These are phyloP conservation scores for Epichloe sylvatica DNA, from an alignment of 2,329 filamentous ascomycete genomes.

Conservation along the genomic window DNA sequence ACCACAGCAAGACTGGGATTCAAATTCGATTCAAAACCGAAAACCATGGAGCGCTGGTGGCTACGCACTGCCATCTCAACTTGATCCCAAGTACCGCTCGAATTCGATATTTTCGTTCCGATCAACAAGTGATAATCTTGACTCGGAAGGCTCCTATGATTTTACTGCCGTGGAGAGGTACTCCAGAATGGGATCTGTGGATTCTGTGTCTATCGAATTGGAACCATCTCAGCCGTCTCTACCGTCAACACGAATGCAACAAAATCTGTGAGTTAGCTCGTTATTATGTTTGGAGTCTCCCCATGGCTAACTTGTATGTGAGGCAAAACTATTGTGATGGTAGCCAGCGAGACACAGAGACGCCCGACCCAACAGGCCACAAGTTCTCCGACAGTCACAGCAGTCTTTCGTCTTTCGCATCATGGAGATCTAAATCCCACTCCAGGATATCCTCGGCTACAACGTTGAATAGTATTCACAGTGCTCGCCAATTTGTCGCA, in stretches of 20 bases:
- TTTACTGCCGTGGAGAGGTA: constrained; percentile 10
- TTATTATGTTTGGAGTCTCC: not conserved
- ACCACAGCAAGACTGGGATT: constrained; percentile 11
- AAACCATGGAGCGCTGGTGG: constrained; percentile 39
- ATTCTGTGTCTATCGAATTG: constrained; percentile 11
- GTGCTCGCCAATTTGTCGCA: constrained; percentile 19
- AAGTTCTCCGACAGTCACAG: constrained; percentile 35
- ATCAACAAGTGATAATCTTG: constrained; percentile 13
- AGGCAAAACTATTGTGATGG: constrained; percentile 6
- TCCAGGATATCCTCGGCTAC: constrained; percentile 42
- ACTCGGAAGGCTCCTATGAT: constrained; percentile 11
- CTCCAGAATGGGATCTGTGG: constrained; percentile 19
- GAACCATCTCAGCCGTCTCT: constrained; percentile 1
- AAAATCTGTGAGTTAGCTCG: constrained; percentile 2
- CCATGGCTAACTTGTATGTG: not conserved
- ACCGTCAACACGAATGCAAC: not conserved
- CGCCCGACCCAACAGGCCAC: constrained; percentile 11
- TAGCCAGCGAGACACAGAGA: not conserved
- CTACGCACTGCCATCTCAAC: constrained; percentile 30
- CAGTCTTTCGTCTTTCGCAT: constrained; percentile 36
- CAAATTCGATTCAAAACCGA: constrained; percentile 16
- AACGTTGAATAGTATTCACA: constrained; percentile 30
- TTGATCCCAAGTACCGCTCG: constrained; percentile 22
- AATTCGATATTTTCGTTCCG: constrained; percentile 10
- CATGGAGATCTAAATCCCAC: constrained; percentile 32